Evolutionary conservation across 2,329 filamentous ascomycete species (phyloP), one percentile per base, ranked within the genome.

Genomic region (Penicillium sp.): DNA sequence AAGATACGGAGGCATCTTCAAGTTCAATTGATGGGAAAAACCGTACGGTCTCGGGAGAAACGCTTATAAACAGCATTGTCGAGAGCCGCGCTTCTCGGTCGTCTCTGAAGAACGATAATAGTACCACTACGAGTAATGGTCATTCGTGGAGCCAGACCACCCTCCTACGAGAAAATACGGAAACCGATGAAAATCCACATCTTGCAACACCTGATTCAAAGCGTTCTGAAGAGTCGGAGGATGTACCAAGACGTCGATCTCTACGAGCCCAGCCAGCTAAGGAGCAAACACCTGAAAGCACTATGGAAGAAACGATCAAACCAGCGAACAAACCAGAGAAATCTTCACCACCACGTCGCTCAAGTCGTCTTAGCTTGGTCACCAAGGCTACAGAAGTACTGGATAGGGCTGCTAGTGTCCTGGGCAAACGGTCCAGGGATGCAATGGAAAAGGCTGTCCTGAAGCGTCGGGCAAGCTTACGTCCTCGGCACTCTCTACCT

Each of bases 401-500:
- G 71, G 58, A 72, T 67, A 65, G 84, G 77, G 66, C 71, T 78
- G 61, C 63, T 47, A 81, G 80, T 50, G 76, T 79, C 23, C 69
- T 88, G 24, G 79, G 83, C 58, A 90, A 89, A 71, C 81, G 84
- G 50, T 76, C 81, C 55, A 78, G 82, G 62, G 82, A 83, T 64
- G 74, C 75, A 8, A 70, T 80, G 50, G 80, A 83, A 56, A 79
- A 79, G 58, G 86, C 88, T 59, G 86, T 88, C 64, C 68, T 87
- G 26, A 65, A 67, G 47, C 71, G 73, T 73, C 76, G 68, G 77
- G 81, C 59, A 68, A 90, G 52, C 78, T 81, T 71, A 81, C 88
- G 70, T 82, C 85, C 59, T 68, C 51, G 78, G 67, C 68, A 66
- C 53, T 57, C 65, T 43, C 62, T 62, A 40, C 52, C 60, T 3